Evolutionary conservation across 2,329 filamentous ascomycete species (phyloP).

Genomic region (Amylocarpus encephaloides): DNA sequence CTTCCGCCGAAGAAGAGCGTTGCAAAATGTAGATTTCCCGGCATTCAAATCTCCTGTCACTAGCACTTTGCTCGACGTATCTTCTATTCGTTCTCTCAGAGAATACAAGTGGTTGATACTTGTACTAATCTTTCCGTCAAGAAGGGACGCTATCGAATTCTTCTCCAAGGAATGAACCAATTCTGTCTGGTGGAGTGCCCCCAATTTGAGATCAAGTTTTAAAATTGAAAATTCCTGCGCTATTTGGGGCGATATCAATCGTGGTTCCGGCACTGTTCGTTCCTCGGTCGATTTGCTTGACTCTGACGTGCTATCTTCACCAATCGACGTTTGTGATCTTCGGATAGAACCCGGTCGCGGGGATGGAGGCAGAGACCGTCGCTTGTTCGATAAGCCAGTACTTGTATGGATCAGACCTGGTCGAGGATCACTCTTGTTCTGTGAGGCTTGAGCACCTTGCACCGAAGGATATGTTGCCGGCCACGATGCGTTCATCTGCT

Average conservation of each 20-base stretch:
- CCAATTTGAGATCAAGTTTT: constrained; percentile 90
- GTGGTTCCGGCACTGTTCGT: constrained; percentile 60
- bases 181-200: constrained; percentile 77
- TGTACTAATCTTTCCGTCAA: constrained; percentile 91
- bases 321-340: constrained; percentile 67
- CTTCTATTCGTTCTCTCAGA: constrained; percentile 88
- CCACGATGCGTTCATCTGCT: constrained; percentile 86
- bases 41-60: constrained; percentile 95
- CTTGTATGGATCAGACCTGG: constrained; percentile 59
- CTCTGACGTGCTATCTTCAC: constrained; percentile 53
- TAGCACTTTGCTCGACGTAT: constrained; percentile 93
- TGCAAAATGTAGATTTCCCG: constrained; percentile 98
- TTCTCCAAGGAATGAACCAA: constrained; percentile 94
- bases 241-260: constrained; percentile 85
- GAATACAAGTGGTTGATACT: constrained; percentile 86
- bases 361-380: constrained; percentile 27
- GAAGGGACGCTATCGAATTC: constrained; percentile 75
- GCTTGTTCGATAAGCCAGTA: constrained; percentile 38
- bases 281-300: constrained; percentile 66
- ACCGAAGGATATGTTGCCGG: constrained; percentile 91
- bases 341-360: constrained; percentile 47
- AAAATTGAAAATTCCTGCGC: constrained; percentile 93
- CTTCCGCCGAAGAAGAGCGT: constrained; percentile 88
- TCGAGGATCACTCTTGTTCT: constrained; percentile 46
- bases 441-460: constrained; percentile 48